Evolutionary conservation across 2,329 filamentous ascomycete genomes (phyloP), one percentile per base, ranked within the genome.

Genomic region (Macrophomina tecta): DNA sequence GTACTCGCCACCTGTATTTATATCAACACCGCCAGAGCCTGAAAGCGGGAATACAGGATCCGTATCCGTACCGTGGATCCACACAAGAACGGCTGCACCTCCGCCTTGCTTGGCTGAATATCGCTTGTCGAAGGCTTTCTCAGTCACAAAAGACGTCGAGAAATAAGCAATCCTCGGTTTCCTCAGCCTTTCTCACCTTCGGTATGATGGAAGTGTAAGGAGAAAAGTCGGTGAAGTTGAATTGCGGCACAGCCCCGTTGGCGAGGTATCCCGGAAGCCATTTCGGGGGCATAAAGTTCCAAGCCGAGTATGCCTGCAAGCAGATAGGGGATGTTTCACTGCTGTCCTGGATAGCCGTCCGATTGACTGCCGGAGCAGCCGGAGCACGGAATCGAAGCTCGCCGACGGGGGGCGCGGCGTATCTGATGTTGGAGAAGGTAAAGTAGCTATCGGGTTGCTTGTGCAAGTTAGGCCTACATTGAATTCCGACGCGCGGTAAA

Each of bases 401-500:
- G 8, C 83, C 85, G 2, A 83, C 68, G 1, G 86, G 85, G 23
- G 86, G 81, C 40, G 82, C 82, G 5, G 84, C 86, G 73, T 83
- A 88, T 49, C 85, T 81, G 68, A 87, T 86, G 70, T 87, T 87
- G 66, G 77, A 82, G 75, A 87, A 87, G 69, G 83, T 85, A 74
- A 85, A 87, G 67, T 82, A 78, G 28, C 76, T 73, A n/a, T 74
- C 74, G 0, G 80, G 75, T 67, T 23, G 23, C 23, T 76, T 71
- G 74, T 16, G 83, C 81, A 65, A 12, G 72, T 74, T 68, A n/a
- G 14, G 7, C 64, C 6, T 40, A 66, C 64, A 18, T 66, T 62
- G 65, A 61, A 66, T 2, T 12, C 38, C 12, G 28, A 18, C 16
- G 65, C 65, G 3, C 38, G 65, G 46, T 66, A 49, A 34, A 66